Conservation (phyloP, 371 early-diverging fungal genomes). For the Mortierella sp. region DNA sequence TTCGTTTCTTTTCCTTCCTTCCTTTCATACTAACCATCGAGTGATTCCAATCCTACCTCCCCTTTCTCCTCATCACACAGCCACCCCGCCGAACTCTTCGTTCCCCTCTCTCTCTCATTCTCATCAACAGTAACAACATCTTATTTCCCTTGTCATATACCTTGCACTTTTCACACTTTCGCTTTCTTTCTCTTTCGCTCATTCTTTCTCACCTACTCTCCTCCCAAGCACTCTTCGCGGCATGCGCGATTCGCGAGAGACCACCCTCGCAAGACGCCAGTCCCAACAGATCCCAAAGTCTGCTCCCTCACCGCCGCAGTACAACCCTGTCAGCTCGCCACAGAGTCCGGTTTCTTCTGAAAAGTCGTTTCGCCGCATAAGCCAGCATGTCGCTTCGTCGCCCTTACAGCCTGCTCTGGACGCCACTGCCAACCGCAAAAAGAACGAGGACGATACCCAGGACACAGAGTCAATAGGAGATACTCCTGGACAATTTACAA, state of each 20-base stretch:
- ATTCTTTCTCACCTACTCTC: not conserved
- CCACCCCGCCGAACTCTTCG: not conserved
- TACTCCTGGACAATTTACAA: not conserved
- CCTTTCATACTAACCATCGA: not conserved
- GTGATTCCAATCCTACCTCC: not conserved
- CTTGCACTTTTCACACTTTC: not conserved
- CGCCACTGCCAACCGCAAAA: constrained; percentile 21
- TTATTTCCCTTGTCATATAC: not conserved
- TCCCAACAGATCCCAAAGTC: constrained; percentile 39
- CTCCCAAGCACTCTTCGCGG: not conserved
- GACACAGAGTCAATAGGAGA: constrained; percentile 8
- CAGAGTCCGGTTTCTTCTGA: constrained; percentile 21
- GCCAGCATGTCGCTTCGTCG: constrained; percentile 13
- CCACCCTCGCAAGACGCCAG: constrained; percentile 35
- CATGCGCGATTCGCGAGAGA: constrained; percentile 40
- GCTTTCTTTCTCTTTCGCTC: too few species aligned
- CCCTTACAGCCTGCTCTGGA: constrained; percentile 10
- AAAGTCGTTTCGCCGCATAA: constrained; percentile 24
- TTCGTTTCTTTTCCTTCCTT: too few species aligned
- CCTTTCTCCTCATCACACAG: not conserved
- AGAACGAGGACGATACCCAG: constrained; percentile 20
- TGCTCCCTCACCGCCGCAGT: constrained; percentile 1
- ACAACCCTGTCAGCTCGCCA: constrained; percentile 6
- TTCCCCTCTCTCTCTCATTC: not conserved
- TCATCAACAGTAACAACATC: not conserved